Conservation (phyloP, 148 eudicot species). For the Diospyros kaki region DNA sequence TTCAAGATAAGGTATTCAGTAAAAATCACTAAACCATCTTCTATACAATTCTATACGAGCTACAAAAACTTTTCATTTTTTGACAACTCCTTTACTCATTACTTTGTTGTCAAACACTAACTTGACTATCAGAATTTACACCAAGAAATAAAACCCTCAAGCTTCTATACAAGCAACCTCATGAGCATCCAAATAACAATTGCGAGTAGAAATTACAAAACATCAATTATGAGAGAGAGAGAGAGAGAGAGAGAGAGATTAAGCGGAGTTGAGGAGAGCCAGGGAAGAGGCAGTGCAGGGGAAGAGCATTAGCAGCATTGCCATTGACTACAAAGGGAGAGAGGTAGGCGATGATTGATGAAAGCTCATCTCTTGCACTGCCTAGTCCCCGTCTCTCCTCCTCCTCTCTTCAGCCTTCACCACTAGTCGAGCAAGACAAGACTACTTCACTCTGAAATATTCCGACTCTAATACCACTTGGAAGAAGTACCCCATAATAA, state of each 20-base stretch:
- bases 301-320: not conserved
- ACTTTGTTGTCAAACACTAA: too few species aligned
- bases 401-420: constrained; percentile 4
- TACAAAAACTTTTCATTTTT: too few species aligned
- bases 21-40: too few species aligned
- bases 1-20: too few species aligned
- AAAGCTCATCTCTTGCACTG: constrained; percentile 13
- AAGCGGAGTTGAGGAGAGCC: constrained; percentile 11
- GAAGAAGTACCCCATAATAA: too few species aligned
- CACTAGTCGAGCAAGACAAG: not conserved
- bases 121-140: too few species aligned
- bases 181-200: too few species aligned
- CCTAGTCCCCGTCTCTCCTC: constrained; percentile 14
- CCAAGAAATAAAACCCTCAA: too few species aligned
- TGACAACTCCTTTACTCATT: too few species aligned
- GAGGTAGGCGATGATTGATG: not conserved
- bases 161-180: not conserved
- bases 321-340: not conserved
- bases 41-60: too few species aligned
- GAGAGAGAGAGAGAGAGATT: not conserved
- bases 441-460: too few species aligned
- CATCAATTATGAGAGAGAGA: not conserved
- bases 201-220: not conserved
- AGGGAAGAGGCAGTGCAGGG: constrained; percentile 21
- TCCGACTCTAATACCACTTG: too few species aligned